Base-by-base conservation (phyloP, 148 eudicot species). In the Silene uniflora region DNA sequence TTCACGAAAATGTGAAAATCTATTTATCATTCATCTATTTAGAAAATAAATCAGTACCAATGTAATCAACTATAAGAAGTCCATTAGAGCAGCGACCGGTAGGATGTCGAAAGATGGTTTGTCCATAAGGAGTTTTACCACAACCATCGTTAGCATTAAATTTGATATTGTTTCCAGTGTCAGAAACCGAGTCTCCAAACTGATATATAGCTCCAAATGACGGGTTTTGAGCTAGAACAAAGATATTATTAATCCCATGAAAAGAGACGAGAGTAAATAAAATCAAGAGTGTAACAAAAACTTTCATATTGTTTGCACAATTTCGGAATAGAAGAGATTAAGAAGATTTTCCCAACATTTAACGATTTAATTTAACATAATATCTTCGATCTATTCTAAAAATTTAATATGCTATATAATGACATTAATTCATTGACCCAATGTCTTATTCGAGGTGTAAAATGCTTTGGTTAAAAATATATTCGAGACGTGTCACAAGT, bases 21-120 rank as follows among this genome's bases (percentile, higher is more conserved):
- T n/a, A n/a, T n/a, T n/a, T n/a, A n/a, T n/a, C n/a, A n/a, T n/a
- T n/a, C n/a, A n/a, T 39, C n/a, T 3, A 42, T n/a, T 12, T 29
- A 29, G 32, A 29, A 29, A 29, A 29, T 29, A 29, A 29, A 29
- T 29, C 2, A 29, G 32, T 75, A 80, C 82, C 82, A 62, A 80
- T 2, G 47, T 25, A 70, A 56, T 80, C 82, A 10, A 80, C 29
- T 58, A 80, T 80, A 19, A 80, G 65, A 69, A 70, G 72, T 10
- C 82, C 82, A 23, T 79, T 44, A 4, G 82, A 69, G 78, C 75
- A 75, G 62, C 82, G 82, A 52, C 82, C 81, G 11, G 77, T 79
- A 6, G 81, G 68, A 6, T 44, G 66, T 23, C 29, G 73, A 10
- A 69, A 69, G 65, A 0, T 46, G 13, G 39, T 68, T 39, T 62